Evolutionary conservation across 768 basidiomycete species (phyloP), one percentile per base, ranked within the genome.

Genomic region (Boletus insuetus): DNA sequence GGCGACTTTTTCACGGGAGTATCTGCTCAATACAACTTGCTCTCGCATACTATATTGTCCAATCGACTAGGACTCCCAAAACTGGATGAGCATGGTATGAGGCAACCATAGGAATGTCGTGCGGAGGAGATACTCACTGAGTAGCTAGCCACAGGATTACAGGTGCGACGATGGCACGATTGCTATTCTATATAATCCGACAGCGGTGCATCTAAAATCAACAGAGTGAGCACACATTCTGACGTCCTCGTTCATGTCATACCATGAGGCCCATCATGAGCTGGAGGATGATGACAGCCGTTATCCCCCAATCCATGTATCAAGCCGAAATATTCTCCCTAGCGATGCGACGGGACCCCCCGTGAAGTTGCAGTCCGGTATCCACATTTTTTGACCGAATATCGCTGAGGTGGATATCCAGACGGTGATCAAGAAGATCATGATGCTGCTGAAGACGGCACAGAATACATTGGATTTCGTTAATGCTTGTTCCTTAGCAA

Each of bases 161-260:
- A 17, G 69, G 68, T 20, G 59, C 11, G 17, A 55, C 3, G 19
- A 65, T 26, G 16, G 46, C 53, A 2, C 31, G 32, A 41, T 54
- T n/a, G 26, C 29, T 58, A 22, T 64, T 45, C 72, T 72, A 78
- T 34, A 78, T 56, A 24, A 74, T 57, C 32, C 55, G 71, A 59
- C 73, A 74, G 32, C 75, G 77, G 53, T 74, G 67, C 20, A 78
- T 65, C 77, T 78, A 39, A 20, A 72, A 22, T 49, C 43, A 13
- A 34, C 32, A 11, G 7, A 38, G 20, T 63, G 17, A 63, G 32
- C 32, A 37, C 11, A 12, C 34, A 13, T n/a, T 17, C 38, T 19
- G 19, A 38, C 10, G 19, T 12, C n/a, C 9, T 43, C 3, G 9
- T 12, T 1, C 19, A 19, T 13, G 39, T 32, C 45, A 16, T 45